phyloP scores from a whole-genome alignment of 2,329 filamentous ascomycete genomes.

The Epichloe sibirici region DNA sequence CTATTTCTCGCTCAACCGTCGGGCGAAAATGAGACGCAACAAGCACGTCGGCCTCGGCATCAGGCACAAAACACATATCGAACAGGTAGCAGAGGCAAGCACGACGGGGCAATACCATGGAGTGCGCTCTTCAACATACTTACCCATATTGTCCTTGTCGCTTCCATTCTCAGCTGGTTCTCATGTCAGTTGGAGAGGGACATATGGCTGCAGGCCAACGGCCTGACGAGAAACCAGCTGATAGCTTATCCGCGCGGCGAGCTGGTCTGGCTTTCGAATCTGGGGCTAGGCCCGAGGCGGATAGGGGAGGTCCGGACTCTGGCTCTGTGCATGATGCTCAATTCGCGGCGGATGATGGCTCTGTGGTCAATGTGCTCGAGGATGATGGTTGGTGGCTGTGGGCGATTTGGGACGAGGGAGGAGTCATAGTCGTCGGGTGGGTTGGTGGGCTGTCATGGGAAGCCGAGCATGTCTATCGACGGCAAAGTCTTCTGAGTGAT shows the following conservation, averaged over 20 bases:
- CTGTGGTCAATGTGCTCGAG: not conserved
- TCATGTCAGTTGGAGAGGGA: constrained; percentile 12
- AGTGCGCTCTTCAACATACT: not conserved
- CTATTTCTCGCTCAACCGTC: not conserved
- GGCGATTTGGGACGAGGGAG: too few species aligned
- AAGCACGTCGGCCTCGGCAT: not conserved
- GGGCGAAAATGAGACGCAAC: not conserved
- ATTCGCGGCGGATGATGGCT: not conserved
- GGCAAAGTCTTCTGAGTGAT: too few species aligned
- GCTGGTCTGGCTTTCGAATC: constrained; percentile 1
- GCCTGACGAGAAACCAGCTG: constrained; percentile 18
- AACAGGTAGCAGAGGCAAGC: not conserved
- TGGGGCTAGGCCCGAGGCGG: constrained; percentile 4
- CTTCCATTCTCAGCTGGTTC: constrained; percentile 10
- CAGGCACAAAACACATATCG: not conserved
- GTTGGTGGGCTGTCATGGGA: too few species aligned
- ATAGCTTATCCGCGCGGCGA: constrained; percentile 8
- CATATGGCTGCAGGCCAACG: constrained; percentile 21
- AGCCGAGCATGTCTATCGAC: too few species aligned
- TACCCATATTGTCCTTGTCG: constrained; percentile 5
- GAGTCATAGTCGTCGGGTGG: too few species aligned
- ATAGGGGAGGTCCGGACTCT: not conserved
- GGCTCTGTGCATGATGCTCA: not conserved
- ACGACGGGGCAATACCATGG: not conserved
- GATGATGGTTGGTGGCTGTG: not conserved